Percentiles rank a stretch among this genome's conserved stretches.
phyloP scores from a whole-genome alignment of 129 eudicot genomes.

The Pulicaria dysenterica region DNA sequence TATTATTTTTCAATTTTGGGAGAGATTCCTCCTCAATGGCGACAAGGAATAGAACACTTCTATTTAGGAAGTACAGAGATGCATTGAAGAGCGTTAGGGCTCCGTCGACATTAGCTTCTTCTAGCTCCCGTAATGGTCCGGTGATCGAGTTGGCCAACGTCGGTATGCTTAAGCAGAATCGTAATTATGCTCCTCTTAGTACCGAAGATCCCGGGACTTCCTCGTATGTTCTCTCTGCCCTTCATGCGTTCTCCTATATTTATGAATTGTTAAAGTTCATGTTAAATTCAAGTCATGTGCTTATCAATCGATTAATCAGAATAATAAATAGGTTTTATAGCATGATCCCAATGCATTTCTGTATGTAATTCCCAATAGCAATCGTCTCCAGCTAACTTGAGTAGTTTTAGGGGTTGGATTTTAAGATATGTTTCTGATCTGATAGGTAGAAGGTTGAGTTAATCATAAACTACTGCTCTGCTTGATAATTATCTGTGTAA shows the following conservation, averaged over 20 bases:
- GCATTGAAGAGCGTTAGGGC: conserved; percentile 75
- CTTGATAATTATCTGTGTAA: not conserved
- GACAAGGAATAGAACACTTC: conserved; percentile 69
- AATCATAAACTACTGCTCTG: not conserved
- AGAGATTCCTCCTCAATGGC: conserved; percentile 51
- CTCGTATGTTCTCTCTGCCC: conserved; percentile 38
- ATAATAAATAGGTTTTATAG: not conserved
- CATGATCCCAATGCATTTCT: conserved; percentile 3
- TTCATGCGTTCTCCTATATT: not conserved
- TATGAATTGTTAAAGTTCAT: not conserved
- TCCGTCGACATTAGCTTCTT: conserved; percentile 44
- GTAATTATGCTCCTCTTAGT: conserved; percentile 71
- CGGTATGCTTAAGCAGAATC: conserved; percentile 46
- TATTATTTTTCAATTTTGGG: not conserved
- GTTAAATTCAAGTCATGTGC: not conserved
- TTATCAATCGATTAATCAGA: not conserved
- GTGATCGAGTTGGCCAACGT: conserved; percentile 67
- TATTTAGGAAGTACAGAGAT: conserved; percentile 67
- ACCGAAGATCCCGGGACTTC: conserved; percentile 88
- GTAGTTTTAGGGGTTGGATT: conserved; percentile 11
- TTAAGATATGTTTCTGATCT: conserved; percentile 14
- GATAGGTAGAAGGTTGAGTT: conserved; percentile 1
- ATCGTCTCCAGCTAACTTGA: not conserved
- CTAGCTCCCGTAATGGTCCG: conserved; percentile 47
- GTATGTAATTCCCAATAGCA: not conserved